Evolutionary conservation across 805 yeast genomes (phyloP).

Genomic region (Pichia exigua): DNA sequence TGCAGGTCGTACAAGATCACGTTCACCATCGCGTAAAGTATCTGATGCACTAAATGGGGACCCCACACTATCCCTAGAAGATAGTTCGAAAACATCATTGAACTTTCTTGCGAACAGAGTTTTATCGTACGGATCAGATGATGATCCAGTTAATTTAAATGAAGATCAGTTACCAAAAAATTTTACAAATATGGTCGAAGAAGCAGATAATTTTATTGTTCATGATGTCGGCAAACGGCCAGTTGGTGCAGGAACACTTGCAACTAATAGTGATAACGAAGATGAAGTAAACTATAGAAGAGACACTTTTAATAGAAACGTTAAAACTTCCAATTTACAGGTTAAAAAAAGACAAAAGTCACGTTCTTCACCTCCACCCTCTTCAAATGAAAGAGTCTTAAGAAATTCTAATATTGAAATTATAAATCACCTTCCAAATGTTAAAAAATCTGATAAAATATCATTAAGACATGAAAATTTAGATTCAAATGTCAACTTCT

Average conservation of each 20-base stretch:
- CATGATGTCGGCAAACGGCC: constrained; percentile 7
- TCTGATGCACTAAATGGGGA: neutral
- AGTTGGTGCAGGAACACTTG: neutral
- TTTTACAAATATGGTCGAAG: constrained; percentile 19
- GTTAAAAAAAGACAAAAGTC: neutral
- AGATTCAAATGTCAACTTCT: neutral
- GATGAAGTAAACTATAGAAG: neutral
- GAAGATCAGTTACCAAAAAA: constrained; percentile 18
- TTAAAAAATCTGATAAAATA: neutral
- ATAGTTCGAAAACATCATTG: neutral
- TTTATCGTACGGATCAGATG: constrained; percentile 24
- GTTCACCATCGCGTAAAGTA: constrained; percentile 21
- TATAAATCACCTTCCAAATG: neutral
- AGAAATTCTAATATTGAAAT: constrained; percentile 1
- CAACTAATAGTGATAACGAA: constrained; percentile 6
- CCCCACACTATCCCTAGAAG: neutral
- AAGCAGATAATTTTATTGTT: constrained; percentile 25
- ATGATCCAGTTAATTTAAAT: constrained; percentile 9
- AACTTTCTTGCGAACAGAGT: constrained; percentile 15
- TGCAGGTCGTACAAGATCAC: constrained; percentile 16
- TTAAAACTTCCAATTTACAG: neutral
- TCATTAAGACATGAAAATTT: neutral
- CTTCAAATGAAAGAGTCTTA: neutral
- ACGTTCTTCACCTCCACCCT: neutral
- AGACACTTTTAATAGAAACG: neutral